Conservation (phyloP, 805 yeast genomes). For the Yarrowia divulgata region DNA sequence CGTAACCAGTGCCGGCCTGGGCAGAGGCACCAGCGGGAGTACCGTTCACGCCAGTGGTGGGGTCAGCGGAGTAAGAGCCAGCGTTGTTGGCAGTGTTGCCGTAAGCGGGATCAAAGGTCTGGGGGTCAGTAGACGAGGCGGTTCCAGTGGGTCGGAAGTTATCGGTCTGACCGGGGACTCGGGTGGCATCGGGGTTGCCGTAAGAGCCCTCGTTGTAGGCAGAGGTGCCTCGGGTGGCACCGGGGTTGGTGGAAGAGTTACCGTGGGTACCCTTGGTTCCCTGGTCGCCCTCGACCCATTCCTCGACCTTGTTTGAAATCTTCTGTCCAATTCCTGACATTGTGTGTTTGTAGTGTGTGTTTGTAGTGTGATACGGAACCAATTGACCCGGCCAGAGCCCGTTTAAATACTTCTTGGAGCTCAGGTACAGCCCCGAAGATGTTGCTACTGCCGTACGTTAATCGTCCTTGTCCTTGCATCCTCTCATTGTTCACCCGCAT, state of each 20-base stretch:
- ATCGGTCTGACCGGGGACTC: conserved; percentile 31
- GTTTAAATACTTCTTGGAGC: conserved; percentile 12
- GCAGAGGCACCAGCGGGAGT: conserved; percentile 24
- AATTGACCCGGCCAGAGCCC: not conserved
- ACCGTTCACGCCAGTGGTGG: conserved; percentile 35
- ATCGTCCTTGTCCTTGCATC: conserved; percentile 20
- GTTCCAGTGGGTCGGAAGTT: conserved; percentile 24
- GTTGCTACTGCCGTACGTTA: conserved; percentile 31
- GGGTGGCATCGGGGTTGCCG: conserved; percentile 24
- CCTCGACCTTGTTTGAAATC: conserved; percentile 29
- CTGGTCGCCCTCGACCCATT: conserved; percentile 21
- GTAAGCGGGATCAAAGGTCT: conserved; percentile 23
- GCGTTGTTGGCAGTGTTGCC: conserved; percentile 34
- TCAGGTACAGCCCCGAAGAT: conserved; percentile 24
- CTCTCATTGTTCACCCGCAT: conserved; percentile 33
- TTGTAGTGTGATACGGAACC: not conserved
- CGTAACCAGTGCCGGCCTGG: conserved; percentile 14
- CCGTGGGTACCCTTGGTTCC: conserved; percentile 25
- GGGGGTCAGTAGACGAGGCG: conserved; percentile 2
- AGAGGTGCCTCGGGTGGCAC: conserved; percentile 12
- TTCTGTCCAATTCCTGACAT: conserved; percentile 7
- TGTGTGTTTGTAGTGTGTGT: conserved; percentile 5
- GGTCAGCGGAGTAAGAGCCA: conserved; percentile 24
- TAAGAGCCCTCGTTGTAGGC: conserved; percentile 25
- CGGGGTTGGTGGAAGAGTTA: conserved; percentile 14